Evolutionary conservation across 768 basidiomycete species (phyloP).

Genomic region (Podaxis mareebaensis): DNA sequence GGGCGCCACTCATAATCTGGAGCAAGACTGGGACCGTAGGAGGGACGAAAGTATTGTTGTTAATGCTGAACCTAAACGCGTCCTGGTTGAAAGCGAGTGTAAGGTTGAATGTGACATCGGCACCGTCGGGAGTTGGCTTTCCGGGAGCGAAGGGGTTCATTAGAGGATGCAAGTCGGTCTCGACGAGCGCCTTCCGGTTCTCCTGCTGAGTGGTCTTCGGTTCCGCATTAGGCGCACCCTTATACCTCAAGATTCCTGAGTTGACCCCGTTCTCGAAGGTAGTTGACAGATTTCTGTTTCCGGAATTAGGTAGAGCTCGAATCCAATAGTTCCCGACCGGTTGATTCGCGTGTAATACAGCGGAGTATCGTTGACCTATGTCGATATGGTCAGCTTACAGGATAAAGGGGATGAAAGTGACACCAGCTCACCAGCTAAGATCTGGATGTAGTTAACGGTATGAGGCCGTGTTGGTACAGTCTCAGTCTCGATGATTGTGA

Average conservation of each 20-base stretch:
- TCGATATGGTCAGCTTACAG: slow-evolving; percentile 25
- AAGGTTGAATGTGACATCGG: slow-evolving; percentile 30
- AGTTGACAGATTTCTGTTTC: not conserved
- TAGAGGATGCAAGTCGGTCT: slow-evolving; percentile 3
- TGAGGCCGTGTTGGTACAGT: slow-evolving; percentile 25
- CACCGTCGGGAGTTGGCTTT: slow-evolving; percentile 31
- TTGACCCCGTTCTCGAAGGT: slow-evolving; percentile 21
- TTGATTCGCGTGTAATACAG: slow-evolving; percentile 36
- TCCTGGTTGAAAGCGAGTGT: slow-evolving; percentile 15
- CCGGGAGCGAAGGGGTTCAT: slow-evolving; percentile 26
- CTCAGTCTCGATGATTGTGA: slow-evolving; percentile 41
- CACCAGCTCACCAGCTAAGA: slow-evolving; percentile 6
- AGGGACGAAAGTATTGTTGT: slow-evolving; percentile 23
- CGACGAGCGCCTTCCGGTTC: not conserved
- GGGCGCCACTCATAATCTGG: slow-evolving; percentile 40
- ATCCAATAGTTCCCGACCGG: slow-evolving; percentile 40
- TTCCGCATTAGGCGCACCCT: slow-evolving; percentile 32
- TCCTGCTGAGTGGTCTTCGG: slow-evolving; percentile 25
- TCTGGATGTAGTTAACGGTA: slow-evolving; percentile 31
- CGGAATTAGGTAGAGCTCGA: slow-evolving; percentile 28
- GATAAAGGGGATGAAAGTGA: slow-evolving; percentile 22
- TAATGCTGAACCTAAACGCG: slow-evolving; percentile 35
- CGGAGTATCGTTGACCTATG: slow-evolving; percentile 45
- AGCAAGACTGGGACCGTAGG: slow-evolving; percentile 39
- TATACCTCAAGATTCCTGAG: slow-evolving; percentile 29